Evolutionary conservation across 2,329 filamentous ascomycete genomes (phyloP), one percentile per base, ranked within the genome.

Genomic region (Sclerotinia nivalis): DNA sequence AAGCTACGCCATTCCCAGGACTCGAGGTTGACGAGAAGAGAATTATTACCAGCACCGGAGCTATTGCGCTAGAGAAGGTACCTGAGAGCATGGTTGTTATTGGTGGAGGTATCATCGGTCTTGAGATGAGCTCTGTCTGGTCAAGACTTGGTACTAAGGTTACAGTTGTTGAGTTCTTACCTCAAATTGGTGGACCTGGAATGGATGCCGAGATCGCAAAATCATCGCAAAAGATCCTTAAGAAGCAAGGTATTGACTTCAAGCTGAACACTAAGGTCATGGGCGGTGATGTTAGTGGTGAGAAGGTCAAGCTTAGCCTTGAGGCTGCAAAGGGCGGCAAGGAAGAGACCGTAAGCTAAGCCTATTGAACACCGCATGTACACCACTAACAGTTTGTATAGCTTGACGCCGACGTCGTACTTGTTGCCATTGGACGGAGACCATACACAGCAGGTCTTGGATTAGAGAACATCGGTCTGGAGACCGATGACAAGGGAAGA

Each of bases 41-140:
- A 81, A 93, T 99, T 77, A 89, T 99, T 79, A 97, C 93, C 77
- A 97, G 93, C 85, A 99, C 96, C 67, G 96, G 96, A 75, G 96
- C 96, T 74, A 91, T 99, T 79, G 87, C 93, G 54, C 87, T 99
- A 72, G 87, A 93, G 78, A 88, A 97, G 85, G 92, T 99, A 50
- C 96, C 96, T 56, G 93, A 97, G 87, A 96, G 92, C 83, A 91
- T 99, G 92, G 86, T 96, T 74, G 96, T 99, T 77, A 97, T 99
- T 80, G 96, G 96, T 76, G 96, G 96, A 80, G 96, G 96, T 81
- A 99, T 99, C 81, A 99, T 99, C 79, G 96, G 96, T 80, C 89
- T 99, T 55, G 96, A 99, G 84, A 99, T 99, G 96, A 93, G 85
- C 74, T 98, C 95, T 67, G 96, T 99, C 68, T 99, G 96, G 96